Conservation (phyloP, 768 basidiomycete genomes). For the Ramaria rubella region DNA sequence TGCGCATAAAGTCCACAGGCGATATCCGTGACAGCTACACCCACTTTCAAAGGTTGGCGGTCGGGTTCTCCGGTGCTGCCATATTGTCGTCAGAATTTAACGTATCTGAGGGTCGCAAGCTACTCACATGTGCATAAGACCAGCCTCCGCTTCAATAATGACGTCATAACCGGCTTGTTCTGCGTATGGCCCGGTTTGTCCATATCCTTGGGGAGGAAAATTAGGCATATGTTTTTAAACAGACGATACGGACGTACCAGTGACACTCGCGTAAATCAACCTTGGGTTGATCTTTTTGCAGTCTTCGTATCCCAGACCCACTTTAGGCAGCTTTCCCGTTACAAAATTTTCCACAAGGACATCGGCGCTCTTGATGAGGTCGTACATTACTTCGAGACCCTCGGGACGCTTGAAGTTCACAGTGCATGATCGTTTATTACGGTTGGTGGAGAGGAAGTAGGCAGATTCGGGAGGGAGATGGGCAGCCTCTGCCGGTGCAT, state of each 20-base stretch:
- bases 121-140: conserved; percentile 86
- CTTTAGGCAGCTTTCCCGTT: conserved; percentile 73
- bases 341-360: conserved; percentile 88
- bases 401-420: conserved; percentile 78
- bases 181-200: conserved; percentile 86
- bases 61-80: conserved; percentile 81
- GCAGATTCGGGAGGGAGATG: conserved; percentile 86
- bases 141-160: conserved; percentile 82
- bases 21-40: conserved; percentile 88
- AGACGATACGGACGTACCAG: conserved; percentile 44
- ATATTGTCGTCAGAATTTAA: background rate
- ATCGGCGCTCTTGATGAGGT: conserved; percentile 68
- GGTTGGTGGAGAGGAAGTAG: conserved; percentile 84
- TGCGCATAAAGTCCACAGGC: conserved; percentile 87
- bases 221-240: conserved; percentile 1
- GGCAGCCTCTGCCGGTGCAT: conserved; percentile 44
- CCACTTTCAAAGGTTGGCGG: conserved; percentile 87
- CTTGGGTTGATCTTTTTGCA: conserved; percentile 69
- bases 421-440: conserved; percentile 85
- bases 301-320: conserved; percentile 84
- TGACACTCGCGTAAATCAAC: conserved; percentile 85
- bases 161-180: conserved; percentile 86
- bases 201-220: conserved; percentile 46
- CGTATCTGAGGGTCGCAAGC: background rate
- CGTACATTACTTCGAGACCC: conserved; percentile 68